Percentiles rank a stretch among this genome's conserved stretches.
These are phyloP conservation scores for Pseudocercospora eumusae DNA, from an alignment of 2,329 filamentous ascomycete genomes.

Conservation along the genomic window DNA sequence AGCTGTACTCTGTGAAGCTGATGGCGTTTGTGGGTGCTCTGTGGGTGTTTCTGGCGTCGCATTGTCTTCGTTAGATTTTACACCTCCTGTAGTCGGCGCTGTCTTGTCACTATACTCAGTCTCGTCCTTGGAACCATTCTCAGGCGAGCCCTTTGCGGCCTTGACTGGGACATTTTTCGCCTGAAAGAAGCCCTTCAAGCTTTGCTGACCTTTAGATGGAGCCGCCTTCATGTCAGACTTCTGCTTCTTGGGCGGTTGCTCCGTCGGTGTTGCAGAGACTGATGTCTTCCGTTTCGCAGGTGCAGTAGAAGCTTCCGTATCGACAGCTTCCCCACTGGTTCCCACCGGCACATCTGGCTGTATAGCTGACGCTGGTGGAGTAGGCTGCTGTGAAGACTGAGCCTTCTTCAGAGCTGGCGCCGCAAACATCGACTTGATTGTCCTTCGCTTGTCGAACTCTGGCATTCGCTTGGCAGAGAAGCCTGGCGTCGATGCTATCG, in stretches of 20 bases:
- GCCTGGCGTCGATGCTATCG: constrained; percentile 65
- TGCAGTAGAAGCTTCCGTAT: constrained; percentile 6
- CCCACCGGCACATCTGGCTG: background rate
- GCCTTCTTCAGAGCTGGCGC: constrained; percentile 49
- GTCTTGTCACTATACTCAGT: background rate
- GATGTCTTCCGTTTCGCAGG: constrained; percentile 42
- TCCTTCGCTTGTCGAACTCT: constrained; percentile 81
- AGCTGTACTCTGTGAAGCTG: background rate
- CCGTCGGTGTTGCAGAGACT: constrained; percentile 28
- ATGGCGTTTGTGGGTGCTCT: constrained; percentile 1
- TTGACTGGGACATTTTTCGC: constrained; percentile 47
- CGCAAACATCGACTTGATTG: constrained; percentile 90
- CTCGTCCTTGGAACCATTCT: background rate
- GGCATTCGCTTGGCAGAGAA: constrained; percentile 81
- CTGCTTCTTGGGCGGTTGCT: constrained; percentile 51
- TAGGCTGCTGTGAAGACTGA: constrained; percentile 17
- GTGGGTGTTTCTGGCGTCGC: constrained; percentile 4
- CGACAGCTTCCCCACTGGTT: background rate
- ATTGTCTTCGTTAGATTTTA: background rate
- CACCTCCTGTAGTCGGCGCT: constrained; percentile 2
- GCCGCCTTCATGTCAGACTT: constrained; percentile 47
- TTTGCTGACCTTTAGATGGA: constrained; percentile 57
- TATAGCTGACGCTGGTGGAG: background rate
- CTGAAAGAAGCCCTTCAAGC: constrained; percentile 78
- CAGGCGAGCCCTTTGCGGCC: background rate